Base-by-base conservation (phyloP, 345 rosid genomes). In the rapeseed (Brassica napus) region DNA sequence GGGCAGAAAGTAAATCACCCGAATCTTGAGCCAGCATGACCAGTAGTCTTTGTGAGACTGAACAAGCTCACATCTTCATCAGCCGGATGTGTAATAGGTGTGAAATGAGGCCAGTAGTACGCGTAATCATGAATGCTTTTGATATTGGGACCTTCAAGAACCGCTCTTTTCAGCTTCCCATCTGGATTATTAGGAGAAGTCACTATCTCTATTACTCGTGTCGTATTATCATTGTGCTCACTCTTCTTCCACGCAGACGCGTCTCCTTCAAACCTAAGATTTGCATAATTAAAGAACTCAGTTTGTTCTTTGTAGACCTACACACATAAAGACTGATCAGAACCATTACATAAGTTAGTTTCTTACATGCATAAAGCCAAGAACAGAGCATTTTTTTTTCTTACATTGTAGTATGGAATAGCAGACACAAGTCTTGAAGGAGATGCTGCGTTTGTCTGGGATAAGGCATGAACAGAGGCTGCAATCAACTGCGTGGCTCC, bases 131-230 rank as follows among this genome's bases (percentile, higher is more conserved):
- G 60, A 6, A 93, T 81, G 49, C 77, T 44, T 82, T 83, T 91
- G 12, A 77, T 87, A 76, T 86, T 77, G 6, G 90, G 77, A 18
- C 88, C 97, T 2, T 79, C 39, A 64, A 93, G 86, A 81, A 91
- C 68, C 8, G 88, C 87, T 72, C 77, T 66, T 14, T 87, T 88
- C 65, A 82, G 30, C 66, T 73, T 77, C 6, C 97, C 98, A 71
- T 88, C 92, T 5, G 98, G 98, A 79, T 93, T 93, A 83, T 88
- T 89, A 0, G 98, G 98, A 49, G 94, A 83, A 23, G 97, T 89
- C 1, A 89, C 97, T 58, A 93, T 77, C 79, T 93, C 97, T 64
- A 93, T 79, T 9, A 86, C 23, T 34, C 82, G 44, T 32, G 26
- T 68, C 2, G 54, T 37, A 4, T 35, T 73, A 69, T 83, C 83